Evolutionary conservation across 2,329 filamentous ascomycete species (phyloP).

Genomic region (Claviceps maximensis): DNA sequence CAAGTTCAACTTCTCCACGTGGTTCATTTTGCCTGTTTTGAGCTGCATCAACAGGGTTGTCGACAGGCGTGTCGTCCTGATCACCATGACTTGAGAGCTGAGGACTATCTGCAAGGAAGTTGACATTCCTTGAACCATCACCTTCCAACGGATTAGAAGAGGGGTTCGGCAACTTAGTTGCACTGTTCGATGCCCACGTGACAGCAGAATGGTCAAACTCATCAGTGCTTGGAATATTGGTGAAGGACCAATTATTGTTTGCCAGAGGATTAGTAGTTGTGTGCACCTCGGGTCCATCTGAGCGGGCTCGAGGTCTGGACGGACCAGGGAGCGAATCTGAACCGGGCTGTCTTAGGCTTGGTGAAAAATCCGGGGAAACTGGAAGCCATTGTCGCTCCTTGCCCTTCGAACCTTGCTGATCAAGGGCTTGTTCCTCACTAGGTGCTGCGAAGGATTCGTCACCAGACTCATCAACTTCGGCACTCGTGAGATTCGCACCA

Average conservation of each 20-base stretch:
- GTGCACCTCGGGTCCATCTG: conserved; percentile 38
- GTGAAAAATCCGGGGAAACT: conserved; percentile 3
- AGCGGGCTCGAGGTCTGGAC: conserved; percentile 38
- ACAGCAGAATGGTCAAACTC: conserved; percentile 7
- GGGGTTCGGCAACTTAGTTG: background rate
- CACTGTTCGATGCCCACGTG: background rate
- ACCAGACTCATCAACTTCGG: background rate
- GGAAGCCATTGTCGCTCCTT: conserved; percentile 12
- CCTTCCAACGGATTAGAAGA: background rate
- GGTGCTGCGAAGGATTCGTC: background rate
- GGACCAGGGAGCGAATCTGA: conserved; percentile 9
- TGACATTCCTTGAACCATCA: background rate
- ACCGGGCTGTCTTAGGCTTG: conserved; percentile 5
- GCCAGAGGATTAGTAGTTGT: conserved; percentile 37
- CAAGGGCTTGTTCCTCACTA: background rate
- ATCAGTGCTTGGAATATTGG: conserved; percentile 21
- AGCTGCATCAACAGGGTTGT: conserved; percentile 5
- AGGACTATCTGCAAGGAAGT: background rate
- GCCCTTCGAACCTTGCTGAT: conserved; percentile 11
- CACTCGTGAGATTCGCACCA: background rate
- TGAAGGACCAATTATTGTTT: conserved; percentile 50
- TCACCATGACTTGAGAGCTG: conserved; percentile 1
- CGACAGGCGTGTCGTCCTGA: background rate
- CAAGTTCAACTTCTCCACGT: conserved; percentile 6
- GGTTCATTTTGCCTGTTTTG: conserved; percentile 5